Evolutionary conservation across 345 rosid genomes (phyloP).

Genomic region (Euphorbia peplus): DNA sequence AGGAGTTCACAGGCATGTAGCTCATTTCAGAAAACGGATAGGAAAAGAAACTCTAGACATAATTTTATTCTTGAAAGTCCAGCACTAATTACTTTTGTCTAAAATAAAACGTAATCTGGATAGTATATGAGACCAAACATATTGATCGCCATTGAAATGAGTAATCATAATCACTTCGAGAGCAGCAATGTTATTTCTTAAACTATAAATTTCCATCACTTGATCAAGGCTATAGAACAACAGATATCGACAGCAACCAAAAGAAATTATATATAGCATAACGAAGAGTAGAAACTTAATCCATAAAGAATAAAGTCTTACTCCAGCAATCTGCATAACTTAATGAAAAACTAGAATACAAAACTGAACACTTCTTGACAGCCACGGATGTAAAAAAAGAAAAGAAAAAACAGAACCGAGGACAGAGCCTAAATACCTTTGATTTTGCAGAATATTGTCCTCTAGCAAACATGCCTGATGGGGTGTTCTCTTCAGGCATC

Average conservation of each 20-base stretch:
- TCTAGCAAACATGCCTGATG: constrained; percentile 70
- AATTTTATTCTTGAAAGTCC: not conserved
- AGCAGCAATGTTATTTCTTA: not conserved
- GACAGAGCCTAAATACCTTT: constrained; percentile 37
- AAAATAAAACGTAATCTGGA: not conserved
- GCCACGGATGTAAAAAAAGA: no score
- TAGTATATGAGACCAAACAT: not conserved
- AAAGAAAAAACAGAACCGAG: no score
- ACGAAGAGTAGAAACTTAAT: not conserved
- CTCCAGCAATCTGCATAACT: no score
- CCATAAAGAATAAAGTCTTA: not conserved
- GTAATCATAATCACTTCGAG: not conserved
- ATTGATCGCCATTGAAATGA: not conserved
- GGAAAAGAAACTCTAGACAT: not conserved
- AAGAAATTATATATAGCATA: not conserved
- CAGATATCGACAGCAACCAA: not conserved
- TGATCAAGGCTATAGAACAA: not conserved
- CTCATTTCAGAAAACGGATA: not conserved
- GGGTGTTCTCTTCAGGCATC: constrained; percentile 69
- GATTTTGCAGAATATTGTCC: constrained; percentile 75
- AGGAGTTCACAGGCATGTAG: not conserved
- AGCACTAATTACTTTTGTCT: not conserved
- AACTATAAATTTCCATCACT: not conserved
- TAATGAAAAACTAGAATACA: no score
- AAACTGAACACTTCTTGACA: no score